Evolutionary conservation across 1,284 basidiomycete species (phyloP).

Genomic region (Gomphus bonarii): DNA sequence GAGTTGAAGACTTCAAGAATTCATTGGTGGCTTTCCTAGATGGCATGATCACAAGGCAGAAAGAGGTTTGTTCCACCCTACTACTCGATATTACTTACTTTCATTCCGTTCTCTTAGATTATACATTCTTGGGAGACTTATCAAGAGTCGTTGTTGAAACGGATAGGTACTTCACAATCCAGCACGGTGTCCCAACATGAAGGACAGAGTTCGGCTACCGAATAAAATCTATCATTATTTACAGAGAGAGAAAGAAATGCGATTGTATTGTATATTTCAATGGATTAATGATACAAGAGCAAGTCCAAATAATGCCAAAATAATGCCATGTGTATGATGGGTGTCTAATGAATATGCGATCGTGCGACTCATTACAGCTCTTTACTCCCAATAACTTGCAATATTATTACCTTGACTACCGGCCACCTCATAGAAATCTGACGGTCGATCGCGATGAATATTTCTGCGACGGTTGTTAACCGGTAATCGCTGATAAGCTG

Average conservation of each 20-base stretch:
- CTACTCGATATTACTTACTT: not conserved
- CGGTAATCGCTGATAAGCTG: slow-evolving; percentile 74
- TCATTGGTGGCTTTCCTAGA: slow-evolving; percentile 70
- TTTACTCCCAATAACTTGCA: slow-evolving; percentile 66
- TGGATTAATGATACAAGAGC: slow-evolving; percentile 4
- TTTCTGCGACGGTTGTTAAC: slow-evolving; percentile 67
- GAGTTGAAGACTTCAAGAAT: slow-evolving; percentile 81
- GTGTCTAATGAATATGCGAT: slow-evolving; percentile 1
- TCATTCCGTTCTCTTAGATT: slow-evolving; percentile 31
- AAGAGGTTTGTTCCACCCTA: slow-evolving; percentile 45
- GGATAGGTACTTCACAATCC: not conserved
- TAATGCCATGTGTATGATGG: slow-evolving; percentile 1
- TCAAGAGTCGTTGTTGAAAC: slow-evolving; percentile 52
- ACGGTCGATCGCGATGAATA: slow-evolving; percentile 69
- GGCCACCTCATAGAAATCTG: slow-evolving; percentile 69
- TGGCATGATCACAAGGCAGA: slow-evolving; percentile 75
- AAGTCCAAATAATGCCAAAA: slow-evolving; percentile 3
- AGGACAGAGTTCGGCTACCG: not conserved
- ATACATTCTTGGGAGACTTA: slow-evolving; percentile 64
- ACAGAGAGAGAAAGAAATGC: not conserved
- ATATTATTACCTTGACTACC: slow-evolving; percentile 53
- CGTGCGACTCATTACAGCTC: not conserved
- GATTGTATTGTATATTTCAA: slow-evolving; percentile 1
- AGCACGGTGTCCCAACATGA: not conserved
- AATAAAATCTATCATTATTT: not conserved